Percentiles rank a stretch among this genome's conserved stretches.
Conservation (phyloP, 805 yeast genomes). For the Barnettozyma wickerhamii region DNA sequence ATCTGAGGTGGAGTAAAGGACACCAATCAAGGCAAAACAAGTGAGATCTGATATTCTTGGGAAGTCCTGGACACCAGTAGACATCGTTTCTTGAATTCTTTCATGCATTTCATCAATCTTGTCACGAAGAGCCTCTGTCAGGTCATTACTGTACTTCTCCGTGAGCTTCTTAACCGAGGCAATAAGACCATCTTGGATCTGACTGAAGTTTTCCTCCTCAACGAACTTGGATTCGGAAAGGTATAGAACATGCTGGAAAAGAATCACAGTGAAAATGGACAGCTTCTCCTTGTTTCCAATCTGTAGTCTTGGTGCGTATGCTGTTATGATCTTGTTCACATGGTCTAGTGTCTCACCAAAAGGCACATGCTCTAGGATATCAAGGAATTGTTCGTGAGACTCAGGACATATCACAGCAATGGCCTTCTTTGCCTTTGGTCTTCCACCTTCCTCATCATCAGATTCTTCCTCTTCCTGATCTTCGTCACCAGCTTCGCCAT, state of each 20-base stretch:
- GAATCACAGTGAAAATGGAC: constrained; percentile 55
- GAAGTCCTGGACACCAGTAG: constrained; percentile 29
- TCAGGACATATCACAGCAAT: constrained; percentile 41
- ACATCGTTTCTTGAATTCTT: constrained; percentile 36
- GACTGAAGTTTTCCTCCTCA: constrained; percentile 32
- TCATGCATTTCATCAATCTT: constrained; percentile 52
- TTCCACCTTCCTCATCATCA: no score
- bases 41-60: constrained; percentile 54
- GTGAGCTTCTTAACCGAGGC: constrained; percentile 52
- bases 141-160: constrained; percentile 57
- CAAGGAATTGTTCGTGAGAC: constrained; percentile 39
- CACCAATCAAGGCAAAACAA: constrained; percentile 68
- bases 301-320: constrained; percentile 72
- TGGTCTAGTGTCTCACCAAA: constrained; percentile 40
- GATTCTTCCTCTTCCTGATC: constrained; percentile 30
- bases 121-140: constrained; percentile 60
- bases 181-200: constrained; percentile 39
- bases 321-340: constrained; percentile 51
- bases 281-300: constrained; percentile 77
- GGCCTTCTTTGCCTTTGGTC: constrained; percentile 12
- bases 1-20: constrained; percentile 88
- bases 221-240: constrained; percentile 37
- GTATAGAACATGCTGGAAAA: constrained; percentile 58
- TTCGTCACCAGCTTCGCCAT: no score
- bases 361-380: constrained; percentile 30